These are phyloP conservation scores for Monosporascus sp. DNA, from an alignment of 2,329 filamentous ascomycete genomes.

Conservation along the genomic window DNA sequence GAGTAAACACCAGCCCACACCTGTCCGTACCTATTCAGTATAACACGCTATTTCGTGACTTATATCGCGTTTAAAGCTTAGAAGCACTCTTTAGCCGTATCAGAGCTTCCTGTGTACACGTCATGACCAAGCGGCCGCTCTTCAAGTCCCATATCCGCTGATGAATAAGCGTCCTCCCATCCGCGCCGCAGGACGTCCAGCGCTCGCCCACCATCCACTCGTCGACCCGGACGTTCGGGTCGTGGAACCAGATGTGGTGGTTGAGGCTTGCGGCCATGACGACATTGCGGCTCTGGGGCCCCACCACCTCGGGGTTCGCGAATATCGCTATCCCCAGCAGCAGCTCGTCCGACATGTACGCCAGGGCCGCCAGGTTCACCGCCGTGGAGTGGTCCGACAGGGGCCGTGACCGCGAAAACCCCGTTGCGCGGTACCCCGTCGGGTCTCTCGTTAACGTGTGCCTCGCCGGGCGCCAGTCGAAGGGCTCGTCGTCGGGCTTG, in stretches of 20 bases:
- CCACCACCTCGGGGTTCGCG: constrained; percentile 1
- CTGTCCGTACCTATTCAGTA: too few relatives aligned
- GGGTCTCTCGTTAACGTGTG: not conserved
- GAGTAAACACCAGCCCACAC: too few relatives aligned
- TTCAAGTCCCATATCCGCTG: not conserved
- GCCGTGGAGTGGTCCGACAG: not conserved
- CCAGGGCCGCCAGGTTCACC: constrained; percentile 7
- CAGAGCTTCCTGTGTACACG: not conserved
- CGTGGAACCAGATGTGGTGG: constrained; percentile 11
- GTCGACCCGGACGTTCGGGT: constrained; percentile 1
- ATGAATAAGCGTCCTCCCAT: not conserved
- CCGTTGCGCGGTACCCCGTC: not conserved
- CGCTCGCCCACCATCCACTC: constrained; percentile 8
- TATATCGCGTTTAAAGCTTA: not conserved
- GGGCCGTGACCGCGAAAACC: not conserved
- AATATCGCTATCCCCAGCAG: constrained; percentile 3
- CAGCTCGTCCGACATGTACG: constrained; percentile 11
- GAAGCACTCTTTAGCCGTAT: not conserved
- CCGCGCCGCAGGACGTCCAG: constrained; percentile 8
- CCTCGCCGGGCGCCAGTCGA: constrained; percentile 1
- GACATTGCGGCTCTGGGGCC: constrained; percentile 4
- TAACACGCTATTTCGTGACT: too few relatives aligned
- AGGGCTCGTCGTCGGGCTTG: not conserved
- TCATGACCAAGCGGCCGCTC: not conserved
- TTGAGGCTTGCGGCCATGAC: constrained; percentile 8